Percentiles rank a stretch among this genome's conserved stretches.
Evolutionary conservation across 306 rosid genomes (phyloP).

Genomic region (Arachis stenosperma): DNA sequence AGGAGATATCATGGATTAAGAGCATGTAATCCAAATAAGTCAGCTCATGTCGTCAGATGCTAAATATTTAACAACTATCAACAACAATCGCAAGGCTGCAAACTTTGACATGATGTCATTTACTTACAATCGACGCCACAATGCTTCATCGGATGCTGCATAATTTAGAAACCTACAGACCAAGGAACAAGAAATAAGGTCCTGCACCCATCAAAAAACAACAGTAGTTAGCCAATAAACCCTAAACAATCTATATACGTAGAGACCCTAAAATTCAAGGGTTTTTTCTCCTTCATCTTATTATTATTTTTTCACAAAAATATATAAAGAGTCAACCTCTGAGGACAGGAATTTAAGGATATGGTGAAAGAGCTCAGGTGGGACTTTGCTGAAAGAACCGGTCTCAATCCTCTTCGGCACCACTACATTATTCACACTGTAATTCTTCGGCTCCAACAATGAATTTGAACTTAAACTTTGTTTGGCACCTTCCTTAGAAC

Average conservation of each 20-base stretch:
- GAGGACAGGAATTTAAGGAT: conserved; percentile 92
- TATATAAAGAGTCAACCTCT: conserved; percentile 51
- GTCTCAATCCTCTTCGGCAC: conserved; percentile 61
- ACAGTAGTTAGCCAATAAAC: conserved; percentile 27
- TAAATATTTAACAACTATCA: conserved; percentile 15
- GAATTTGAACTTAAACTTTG: conserved; percentile 16
- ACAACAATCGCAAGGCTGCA: conserved; percentile 14
- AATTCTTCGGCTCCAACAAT: conserved; percentile 34
- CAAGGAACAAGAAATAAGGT: conserved; percentile 76
- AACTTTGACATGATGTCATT: conserved; percentile 15
- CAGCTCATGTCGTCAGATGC: background rate
- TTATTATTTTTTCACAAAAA: background rate
- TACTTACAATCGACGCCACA: conserved; percentile 96
- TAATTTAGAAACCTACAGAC: conserved; percentile 78
- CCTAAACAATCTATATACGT: conserved; percentile 15
- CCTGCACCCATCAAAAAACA: conserved; percentile 54
- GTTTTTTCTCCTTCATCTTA: background rate
- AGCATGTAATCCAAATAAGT: conserved; percentile 8
- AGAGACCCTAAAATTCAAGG: background rate
- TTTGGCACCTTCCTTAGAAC: conserved; percentile 15
- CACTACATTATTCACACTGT: conserved; percentile 29
- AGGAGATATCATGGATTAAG: conserved; percentile 25
- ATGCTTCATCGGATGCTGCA: conserved; percentile 90
- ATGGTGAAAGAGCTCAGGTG: conserved; percentile 78
- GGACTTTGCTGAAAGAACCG: conserved; percentile 72